Base-by-base conservation (phyloP, 164 flowering plant genomes). In the Brasenia schreberi region DNA sequence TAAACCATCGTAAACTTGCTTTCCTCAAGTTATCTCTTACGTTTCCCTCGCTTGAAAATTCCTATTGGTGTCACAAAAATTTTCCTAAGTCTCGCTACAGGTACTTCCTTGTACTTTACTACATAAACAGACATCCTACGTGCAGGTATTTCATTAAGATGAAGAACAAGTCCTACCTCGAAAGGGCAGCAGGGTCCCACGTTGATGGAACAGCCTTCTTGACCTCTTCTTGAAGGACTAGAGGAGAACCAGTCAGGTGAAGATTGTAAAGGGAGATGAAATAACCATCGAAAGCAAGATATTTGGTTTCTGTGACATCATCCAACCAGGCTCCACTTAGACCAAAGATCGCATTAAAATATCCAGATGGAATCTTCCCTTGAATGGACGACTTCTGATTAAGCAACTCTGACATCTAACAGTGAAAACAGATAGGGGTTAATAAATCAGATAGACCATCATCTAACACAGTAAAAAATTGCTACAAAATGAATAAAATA, bases 281-380 rank as follows among this genome's bases (percentile, higher is more conserved):
- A 79, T 84, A 89, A 64, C 89, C 96, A 75, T 91, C 97, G 74
- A 91, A 87, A 42, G 96, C 97, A 58, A 91, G 85, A 76, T 80
- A 71, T 78, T 86, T 87, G 75, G 85, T 76, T 43, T 86, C 93
- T 5, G 79, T 77, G 67, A 87, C 87, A 84, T 91, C 97, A 70
- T 77, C 80, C 65, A 84, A 73, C 97, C 97, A 91, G 53, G 84
- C 75, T 67, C 97, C 91, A 74, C 77, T 86, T 27, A 91, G 75
- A 59, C 83, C 86, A 75, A 91, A 91, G 33, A 89, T 69, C 67
- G 96, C 76, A 76, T 89, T 91, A 63, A 88, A 78, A 74, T 87
- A 89, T 42, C 97, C 96, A 11, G 96, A 89, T 62, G 97, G 97
- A 63, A 89, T 79, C 77, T 91, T 91, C 66, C 97, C 97, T 76